Evolutionary conservation across 2,329 filamentous ascomycete genomes (phyloP).

Genomic region (Trichoderma koningii): DNA sequence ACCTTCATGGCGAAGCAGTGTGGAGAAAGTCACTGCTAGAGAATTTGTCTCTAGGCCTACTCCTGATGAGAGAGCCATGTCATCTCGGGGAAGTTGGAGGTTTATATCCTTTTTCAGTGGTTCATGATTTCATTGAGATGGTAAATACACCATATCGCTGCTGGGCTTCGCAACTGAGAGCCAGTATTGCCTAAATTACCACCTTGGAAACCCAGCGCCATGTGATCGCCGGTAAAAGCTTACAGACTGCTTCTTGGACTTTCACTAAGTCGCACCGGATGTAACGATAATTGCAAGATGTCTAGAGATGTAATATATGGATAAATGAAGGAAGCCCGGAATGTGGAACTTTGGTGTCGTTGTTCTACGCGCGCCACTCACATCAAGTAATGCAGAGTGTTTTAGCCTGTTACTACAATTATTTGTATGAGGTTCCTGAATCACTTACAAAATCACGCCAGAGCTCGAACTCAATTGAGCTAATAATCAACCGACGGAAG

Average conservation of each 20-base stretch:
- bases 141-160: background rate
- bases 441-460: no score
- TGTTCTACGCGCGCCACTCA: constrained; percentile 11
- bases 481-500: no score
- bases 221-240: background rate
- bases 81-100: background rate
- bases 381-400: background rate
- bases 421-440: no score
- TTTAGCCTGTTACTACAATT: constrained; percentile 13
- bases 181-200: constrained; percentile 16
- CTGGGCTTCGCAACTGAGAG: background rate
- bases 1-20: constrained; percentile 9
- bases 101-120: constrained; percentile 1
- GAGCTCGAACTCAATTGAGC: no score
- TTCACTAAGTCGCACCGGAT: background rate
- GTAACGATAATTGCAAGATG: background rate
- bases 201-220: no score
- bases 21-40: background rate
- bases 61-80: background rate
- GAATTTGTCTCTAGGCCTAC: background rate
- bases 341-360: background rate
- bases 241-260: background rate
- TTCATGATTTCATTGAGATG: background rate
- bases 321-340: constrained; percentile 12
- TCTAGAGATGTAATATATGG: constrained; percentile 8